Percentiles rank a stretch among this genome's conserved stretches.
phyloP scores from a whole-genome alignment of 495 filamentous ascomycete species.

The Penicillium maclennaniae region DNA sequence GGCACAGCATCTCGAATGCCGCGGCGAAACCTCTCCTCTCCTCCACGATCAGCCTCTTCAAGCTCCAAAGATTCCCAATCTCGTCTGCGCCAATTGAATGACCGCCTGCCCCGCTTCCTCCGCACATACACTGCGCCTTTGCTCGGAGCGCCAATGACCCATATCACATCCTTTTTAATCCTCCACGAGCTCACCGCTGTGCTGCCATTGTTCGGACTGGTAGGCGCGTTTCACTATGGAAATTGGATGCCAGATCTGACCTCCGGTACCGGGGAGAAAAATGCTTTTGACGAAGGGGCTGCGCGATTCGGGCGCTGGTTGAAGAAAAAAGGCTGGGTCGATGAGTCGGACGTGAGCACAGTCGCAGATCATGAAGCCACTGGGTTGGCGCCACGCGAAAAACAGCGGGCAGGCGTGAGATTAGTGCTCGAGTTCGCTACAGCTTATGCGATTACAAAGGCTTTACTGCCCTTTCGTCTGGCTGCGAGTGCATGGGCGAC shows the following conservation, averaged over 20 bases:
- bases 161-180: conserved; percentile 80
- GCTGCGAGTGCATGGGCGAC: conserved; percentile 79
- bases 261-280: conserved; percentile 43
- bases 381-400: background rate
- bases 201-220: conserved; percentile 70
- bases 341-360: conserved; percentile 39
- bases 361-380: conserved; percentile 24
- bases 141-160: conserved; percentile 69
- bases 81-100: conserved; percentile 56
- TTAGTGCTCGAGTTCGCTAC: conserved; percentile 70
- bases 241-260: conserved; percentile 57
- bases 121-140: conserved; percentile 64
- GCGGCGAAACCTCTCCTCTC: conserved; percentile 25
- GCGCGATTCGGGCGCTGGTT: conserved; percentile 57
- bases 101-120: conserved; percentile 57
- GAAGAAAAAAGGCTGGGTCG: conserved; percentile 58
- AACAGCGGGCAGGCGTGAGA: conserved; percentile 39
- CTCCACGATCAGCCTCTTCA: conserved; percentile 14
- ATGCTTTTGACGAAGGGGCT: conserved; percentile 48
- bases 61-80: conserved; percentile 34
- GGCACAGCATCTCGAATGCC: background rate
- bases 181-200: conserved; percentile 91
- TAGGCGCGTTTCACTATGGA: conserved; percentile 71
- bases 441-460: conserved; percentile 86
- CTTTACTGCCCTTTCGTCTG: conserved; percentile 71